A percentile compares a stretch with the other conserved stretches of the same genome.
These are phyloP conservation scores for Ehretia macrophylla DNA, from an alignment of 257 asterid genomes.

Conservation along the genomic window DNA sequence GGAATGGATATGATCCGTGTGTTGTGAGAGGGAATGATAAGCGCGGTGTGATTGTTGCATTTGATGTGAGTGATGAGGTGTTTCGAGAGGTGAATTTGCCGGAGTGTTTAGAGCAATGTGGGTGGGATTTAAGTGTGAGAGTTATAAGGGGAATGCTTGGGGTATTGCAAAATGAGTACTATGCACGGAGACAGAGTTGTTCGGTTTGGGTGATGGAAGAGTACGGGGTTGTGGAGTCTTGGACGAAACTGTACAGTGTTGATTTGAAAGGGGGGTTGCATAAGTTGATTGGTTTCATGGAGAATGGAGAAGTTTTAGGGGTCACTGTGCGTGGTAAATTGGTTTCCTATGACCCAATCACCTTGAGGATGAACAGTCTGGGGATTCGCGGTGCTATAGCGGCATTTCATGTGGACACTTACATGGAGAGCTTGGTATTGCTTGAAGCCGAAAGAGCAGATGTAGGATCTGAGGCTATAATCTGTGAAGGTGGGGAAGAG, in stretches of 20 bases:
- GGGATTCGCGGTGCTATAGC: slow-evolving; percentile 17
- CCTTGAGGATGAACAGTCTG: slow-evolving; percentile 10
- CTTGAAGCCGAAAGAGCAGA: slow-evolving; percentile 12
- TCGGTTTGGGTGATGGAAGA: slow-evolving; percentile 33
- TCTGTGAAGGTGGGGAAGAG: not conserved
- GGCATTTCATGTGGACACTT: slow-evolving; percentile 18
- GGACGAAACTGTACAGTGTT: slow-evolving; percentile 17
- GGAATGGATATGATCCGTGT: slow-evolving; percentile 27
- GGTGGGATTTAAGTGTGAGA: slow-evolving; percentile 8
- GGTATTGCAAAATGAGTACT: slow-evolving; percentile 11
- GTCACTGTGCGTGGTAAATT: slow-evolving; percentile 4
- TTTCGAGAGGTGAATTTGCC: slow-evolving; percentile 33
- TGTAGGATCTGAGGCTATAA: not conserved
- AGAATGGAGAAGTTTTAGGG: slow-evolving; percentile 13
- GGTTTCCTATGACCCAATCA: slow-evolving; percentile 10
- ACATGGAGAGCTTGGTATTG: slow-evolving; percentile 24
- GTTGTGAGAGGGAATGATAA: not conserved
- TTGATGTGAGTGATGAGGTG: slow-evolving; percentile 25
- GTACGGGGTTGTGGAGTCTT: slow-evolving; percentile 24
- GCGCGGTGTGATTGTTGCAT: slow-evolving; percentile 15
- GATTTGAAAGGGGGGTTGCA: slow-evolving; percentile 9
- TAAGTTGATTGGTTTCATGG: slow-evolving; percentile 15
- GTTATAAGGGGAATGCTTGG: slow-evolving; percentile 15
- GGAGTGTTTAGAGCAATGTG: not conserved
- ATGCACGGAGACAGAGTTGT: slow-evolving; percentile 10